Evolutionary conservation across 2,329 filamentous ascomycete genomes (phyloP).

Genomic region (Claviceps lovelessii): DNA sequence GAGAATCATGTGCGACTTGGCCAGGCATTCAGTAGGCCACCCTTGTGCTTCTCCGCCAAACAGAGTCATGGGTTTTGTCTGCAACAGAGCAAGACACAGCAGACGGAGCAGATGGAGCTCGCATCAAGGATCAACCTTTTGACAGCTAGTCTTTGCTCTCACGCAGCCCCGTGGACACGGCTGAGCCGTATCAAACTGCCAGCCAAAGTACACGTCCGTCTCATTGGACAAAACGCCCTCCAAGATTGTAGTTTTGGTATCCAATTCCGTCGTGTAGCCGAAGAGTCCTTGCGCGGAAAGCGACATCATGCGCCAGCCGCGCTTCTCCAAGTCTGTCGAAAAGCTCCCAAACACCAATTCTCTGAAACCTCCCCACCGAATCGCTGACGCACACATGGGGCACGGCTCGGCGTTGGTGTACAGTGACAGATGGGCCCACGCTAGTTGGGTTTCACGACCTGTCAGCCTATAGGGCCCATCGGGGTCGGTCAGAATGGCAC

Average conservation of each 20-base stretch:
- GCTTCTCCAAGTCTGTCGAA: conserved; percentile 29
- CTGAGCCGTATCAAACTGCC: conserved; percentile 31
- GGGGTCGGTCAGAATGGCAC: conserved; percentile 30
- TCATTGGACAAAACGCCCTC: conserved; percentile 33
- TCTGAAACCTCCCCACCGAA: conserved; percentile 39
- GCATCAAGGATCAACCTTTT: neutral
- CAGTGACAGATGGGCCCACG: conserved; percentile 32
- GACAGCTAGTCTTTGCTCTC: neutral
- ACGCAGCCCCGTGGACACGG: conserved; percentile 4
- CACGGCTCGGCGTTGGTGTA: conserved; percentile 45
- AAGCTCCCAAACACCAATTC: conserved; percentile 41
- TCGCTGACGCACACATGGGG: conserved; percentile 43
- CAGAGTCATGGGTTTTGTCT: neutral
- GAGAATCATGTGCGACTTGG: too few relatives aligned
- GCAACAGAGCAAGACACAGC: too few relatives aligned
- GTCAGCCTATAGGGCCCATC: conserved; percentile 29
- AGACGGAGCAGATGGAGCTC: too few relatives aligned
- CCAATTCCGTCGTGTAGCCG: conserved; percentile 17
- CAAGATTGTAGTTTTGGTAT: conserved; percentile 27
- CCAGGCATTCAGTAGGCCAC: too few relatives aligned
- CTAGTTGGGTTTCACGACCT: conserved; percentile 24
- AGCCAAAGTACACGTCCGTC: conserved; percentile 38
- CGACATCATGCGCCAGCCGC: conserved; percentile 37
- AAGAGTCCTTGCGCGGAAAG: conserved; percentile 33
- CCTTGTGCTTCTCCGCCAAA: neutral